Evolutionary conservation across 2,329 filamentous ascomycete genomes (phyloP).

Genomic region (Malbranchea zuffiana): DNA sequence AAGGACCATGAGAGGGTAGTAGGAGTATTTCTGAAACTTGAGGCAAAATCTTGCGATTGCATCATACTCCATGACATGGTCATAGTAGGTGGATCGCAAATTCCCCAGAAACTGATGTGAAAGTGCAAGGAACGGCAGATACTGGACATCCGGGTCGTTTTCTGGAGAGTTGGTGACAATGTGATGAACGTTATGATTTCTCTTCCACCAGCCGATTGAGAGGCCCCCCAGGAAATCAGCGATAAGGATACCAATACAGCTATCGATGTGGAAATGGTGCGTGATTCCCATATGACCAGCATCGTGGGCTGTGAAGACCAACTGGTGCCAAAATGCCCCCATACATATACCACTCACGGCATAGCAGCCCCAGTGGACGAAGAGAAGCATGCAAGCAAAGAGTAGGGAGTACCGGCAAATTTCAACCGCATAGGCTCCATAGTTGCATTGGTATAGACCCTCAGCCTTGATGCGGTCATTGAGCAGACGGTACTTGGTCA

Average conservation of each 20-base stretch:
- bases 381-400: conserved; percentile 49
- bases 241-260: conserved; percentile 76
- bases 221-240: conserved; percentile 82
- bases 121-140: conserved; percentile 78
- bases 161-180: conserved; percentile 94
- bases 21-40: conserved; percentile 64
- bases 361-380: conserved; percentile 56
- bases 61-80: conserved; percentile 68
- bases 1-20: conserved; percentile 69
- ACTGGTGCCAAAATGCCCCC: conserved; percentile 83
- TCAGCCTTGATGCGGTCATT: conserved; percentile 59
- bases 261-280: conserved; percentile 73
- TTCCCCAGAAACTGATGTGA: conserved; percentile 66
- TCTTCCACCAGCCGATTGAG: conserved; percentile 93
- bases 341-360: conserved; percentile 59
- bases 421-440: conserved; percentile 67
- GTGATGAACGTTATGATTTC: conserved; percentile 91
- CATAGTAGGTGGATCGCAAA: conserved; percentile 70
- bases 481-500: conserved; percentile 66
- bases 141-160: conserved; percentile 89
- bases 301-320: conserved; percentile 89
- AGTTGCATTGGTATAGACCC: conserved; percentile 75
- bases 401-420: conserved; percentile 60
- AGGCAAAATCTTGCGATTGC: conserved; percentile 57
- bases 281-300: conserved; percentile 96